Evolutionary conservation across 1,284 basidiomycete genomes (phyloP), one percentile per base, ranked within the genome.

Genomic region (Testicularia cyperi): DNA sequence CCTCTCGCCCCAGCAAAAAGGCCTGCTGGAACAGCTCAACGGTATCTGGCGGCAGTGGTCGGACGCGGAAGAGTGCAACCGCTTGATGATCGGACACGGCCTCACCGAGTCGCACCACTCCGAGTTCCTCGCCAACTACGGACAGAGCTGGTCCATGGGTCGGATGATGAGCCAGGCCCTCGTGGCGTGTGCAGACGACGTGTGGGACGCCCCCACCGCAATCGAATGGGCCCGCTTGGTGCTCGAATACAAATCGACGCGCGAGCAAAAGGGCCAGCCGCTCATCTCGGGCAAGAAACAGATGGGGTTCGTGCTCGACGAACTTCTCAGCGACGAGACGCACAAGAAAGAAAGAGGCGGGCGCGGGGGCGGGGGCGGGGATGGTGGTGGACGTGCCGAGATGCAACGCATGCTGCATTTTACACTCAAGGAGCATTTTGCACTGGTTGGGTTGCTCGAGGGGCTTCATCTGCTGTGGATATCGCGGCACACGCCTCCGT

Each of bases 21-120:
- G 25, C 1, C 18, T 55, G 29, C 33, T 56, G n/a, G 52, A 55
- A 10, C 39, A 39, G 16, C 30, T 62, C 19, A 42, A 62, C 9
- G 52, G 44, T 18, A 43, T 48, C 2, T 62, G 57, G 57, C 55
- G 52, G 45, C 52, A 55, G 44, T 62, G 57, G 57, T 51, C 44
- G 5, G 57, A 62, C 19, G 57, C 57, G 2, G 57, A 62, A 44
- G 57, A 62, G 45, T 41, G 51, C 14, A 62, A 55, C 21, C 57
- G 57, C 30, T 43, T 43, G 37, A 51, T 51, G 43, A 51, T 62
- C 40, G 47, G 46, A 30, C 52, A 55, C 36, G 39, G 43, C 22
- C 39, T 62, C 34, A 49, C 47, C 34, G 57, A 62, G 25, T 62
- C 57, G 52, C 57, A 62, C 19, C 57, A 62, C 20, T 39, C 40